These are phyloP conservation scores for Saccharomyces hybrid DNA, from an alignment of 1,139 yeast genomes.

Conservation along the genomic window DNA sequence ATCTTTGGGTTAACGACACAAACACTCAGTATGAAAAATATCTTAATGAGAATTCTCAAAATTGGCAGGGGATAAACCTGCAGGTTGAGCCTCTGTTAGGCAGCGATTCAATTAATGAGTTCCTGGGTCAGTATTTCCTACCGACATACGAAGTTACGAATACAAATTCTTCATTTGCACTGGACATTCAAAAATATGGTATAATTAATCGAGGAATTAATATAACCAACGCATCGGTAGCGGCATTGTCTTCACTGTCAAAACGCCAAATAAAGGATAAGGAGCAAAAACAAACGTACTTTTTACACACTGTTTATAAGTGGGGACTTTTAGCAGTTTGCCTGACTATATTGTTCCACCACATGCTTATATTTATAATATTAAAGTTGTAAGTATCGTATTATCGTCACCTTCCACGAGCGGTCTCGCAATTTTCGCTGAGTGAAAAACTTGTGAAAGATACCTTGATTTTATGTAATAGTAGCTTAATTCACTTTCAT, in stretches of 20 bases:
- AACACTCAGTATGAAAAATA: not conserved
- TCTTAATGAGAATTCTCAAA: not conserved
- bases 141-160: not conserved
- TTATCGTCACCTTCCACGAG: not conserved
- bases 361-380: not conserved
- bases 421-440: not conserved
- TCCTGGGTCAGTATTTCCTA: not conserved
- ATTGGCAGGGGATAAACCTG: not conserved
- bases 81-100: not conserved
- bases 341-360: not conserved
- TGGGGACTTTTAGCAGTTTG: not conserved
- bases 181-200: not conserved
- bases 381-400: not conserved
- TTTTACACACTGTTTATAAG: not conserved
- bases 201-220: not conserved
- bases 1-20: not conserved
- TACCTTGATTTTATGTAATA: not conserved
- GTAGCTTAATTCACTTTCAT: not conserved
- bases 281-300: not conserved
- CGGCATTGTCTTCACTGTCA: not conserved
- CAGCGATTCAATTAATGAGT: not conserved
- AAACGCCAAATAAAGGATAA: not conserved
- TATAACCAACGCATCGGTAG: not conserved
- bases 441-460: slow-evolving; percentile 1
- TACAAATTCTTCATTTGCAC: not conserved